These are phyloP conservation scores for Kickxella alabastrina DNA, from an alignment of 192 early-diverging fungal species.

Conservation along the genomic window DNA sequence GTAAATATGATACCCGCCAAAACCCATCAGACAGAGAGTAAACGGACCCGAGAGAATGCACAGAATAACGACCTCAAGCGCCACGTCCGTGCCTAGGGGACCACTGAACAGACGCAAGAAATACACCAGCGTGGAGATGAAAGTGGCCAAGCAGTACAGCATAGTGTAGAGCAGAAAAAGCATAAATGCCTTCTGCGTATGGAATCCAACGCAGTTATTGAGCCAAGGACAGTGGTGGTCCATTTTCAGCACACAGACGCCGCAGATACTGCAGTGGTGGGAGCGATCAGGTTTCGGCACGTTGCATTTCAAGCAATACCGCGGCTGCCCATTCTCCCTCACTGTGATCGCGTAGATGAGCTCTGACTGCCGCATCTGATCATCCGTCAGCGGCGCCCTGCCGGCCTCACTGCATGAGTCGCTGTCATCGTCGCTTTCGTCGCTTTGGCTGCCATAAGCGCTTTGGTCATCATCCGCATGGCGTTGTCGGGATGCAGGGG, in stretches of 20 bases:
- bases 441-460: slow-evolving; percentile 4
- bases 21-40: slow-evolving; percentile 17
- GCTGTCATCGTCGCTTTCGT: slow-evolving; percentile 7
- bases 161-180: slow-evolving; percentile 53
- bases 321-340: slow-evolving; percentile 41
- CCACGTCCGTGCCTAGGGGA: slow-evolving; percentile 1
- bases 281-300: slow-evolving; percentile 73
- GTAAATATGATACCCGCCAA: slow-evolving; percentile 42
- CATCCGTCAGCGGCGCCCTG: slow-evolving; percentile 18
- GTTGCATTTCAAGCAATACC: slow-evolving; percentile 54
- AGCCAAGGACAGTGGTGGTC: slow-evolving; percentile 84
- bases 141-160: slow-evolving; percentile 19
- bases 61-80: slow-evolving; percentile 19
- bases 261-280: slow-evolving; percentile 77
- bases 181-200: slow-evolving; percentile 71
- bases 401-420: slow-evolving; percentile 13
- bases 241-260: slow-evolving; percentile 69
- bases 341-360: slow-evolving; percentile 42
- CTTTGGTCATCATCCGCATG: slow-evolving; percentile 8
- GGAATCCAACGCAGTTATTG: slow-evolving; percentile 74
- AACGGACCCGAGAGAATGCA: slow-evolving; percentile 29
- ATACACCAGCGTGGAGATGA: slow-evolving; percentile 14
- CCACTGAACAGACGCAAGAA: slow-evolving; percentile 12
- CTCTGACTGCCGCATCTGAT: slow-evolving; percentile 31
- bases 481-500: too few relatives aligned